Evolutionary conservation across 2,329 filamentous ascomycete species (phyloP).

Genomic region (Alternaria ethzedia): DNA sequence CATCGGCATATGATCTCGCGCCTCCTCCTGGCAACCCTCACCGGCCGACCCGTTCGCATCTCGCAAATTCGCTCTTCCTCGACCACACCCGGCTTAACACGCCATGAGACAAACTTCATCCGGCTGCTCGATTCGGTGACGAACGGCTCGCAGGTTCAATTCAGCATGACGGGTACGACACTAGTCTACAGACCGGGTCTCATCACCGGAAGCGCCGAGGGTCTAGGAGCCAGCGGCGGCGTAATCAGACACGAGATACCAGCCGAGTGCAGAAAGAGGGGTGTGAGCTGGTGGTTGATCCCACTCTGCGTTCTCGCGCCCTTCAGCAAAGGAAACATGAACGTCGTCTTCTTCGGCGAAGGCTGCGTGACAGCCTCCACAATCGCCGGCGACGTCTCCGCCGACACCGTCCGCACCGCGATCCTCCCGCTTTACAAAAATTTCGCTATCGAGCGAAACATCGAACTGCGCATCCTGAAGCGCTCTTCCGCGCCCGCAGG

Average conservation of each 20-base stretch:
- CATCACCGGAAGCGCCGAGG: slow-evolving; percentile 83
- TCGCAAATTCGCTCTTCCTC: slow-evolving; percentile 91
- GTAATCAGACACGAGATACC: slow-evolving; percentile 83
- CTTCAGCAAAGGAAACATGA: slow-evolving; percentile 90
- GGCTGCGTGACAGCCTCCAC: slow-evolving; percentile 93
- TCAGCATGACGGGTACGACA: slow-evolving; percentile 94
- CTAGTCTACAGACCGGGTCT: slow-evolving; percentile 91
- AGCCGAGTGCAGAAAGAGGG: slow-evolving; percentile 75
- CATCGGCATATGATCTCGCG: slow-evolving; percentile 84
- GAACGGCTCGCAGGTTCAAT: slow-evolving; percentile 93
- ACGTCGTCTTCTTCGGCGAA: slow-evolving; percentile 85
- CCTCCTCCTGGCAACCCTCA: slow-evolving; percentile 88
- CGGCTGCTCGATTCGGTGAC: slow-evolving; percentile 93
- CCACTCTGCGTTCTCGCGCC: slow-evolving; percentile 89
- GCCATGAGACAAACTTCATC: slow-evolving; percentile 93
- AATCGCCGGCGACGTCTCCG: slow-evolving; percentile 81
- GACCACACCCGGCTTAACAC: slow-evolving; percentile 84
- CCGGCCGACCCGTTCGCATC: slow-evolving; percentile 86
- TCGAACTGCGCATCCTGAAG: slow-evolving; percentile 83
- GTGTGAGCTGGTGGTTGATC: slow-evolving; percentile 89
- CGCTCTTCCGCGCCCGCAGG: slow-evolving; percentile 73
- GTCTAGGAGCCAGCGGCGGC: slow-evolving; percentile 73
- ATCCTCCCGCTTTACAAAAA: slow-evolving; percentile 87
- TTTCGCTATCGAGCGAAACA: slow-evolving; percentile 85
- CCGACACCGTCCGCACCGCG: slow-evolving; percentile 92